phyloP scores from a whole-genome alignment of 202 grass and related monocot species.

The Schoenoplectus triqueter region DNA sequence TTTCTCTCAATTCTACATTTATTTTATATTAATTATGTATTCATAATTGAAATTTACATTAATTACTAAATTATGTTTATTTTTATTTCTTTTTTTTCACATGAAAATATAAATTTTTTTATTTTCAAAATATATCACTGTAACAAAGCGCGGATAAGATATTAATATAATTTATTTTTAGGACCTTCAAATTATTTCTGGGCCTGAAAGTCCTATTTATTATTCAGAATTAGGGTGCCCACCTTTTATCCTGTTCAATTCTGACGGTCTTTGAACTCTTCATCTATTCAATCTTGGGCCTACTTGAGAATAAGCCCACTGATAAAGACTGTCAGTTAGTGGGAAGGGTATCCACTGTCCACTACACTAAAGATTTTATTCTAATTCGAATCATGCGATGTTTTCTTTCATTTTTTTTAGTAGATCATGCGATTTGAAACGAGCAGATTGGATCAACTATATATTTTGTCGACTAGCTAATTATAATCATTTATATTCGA shows the following conservation, averaged over 20 bases:
- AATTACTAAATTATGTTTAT: no score
- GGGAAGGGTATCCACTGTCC: not conserved
- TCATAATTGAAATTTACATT: no score
- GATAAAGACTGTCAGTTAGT: not conserved
- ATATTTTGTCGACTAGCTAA: not conserved
- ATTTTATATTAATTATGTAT: no score
- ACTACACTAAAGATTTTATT: not conserved
- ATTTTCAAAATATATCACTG: no score
- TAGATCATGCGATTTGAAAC: not conserved
- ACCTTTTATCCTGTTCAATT: not conserved
- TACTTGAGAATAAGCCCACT: not conserved
- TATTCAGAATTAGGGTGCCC: not conserved
- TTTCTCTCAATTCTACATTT: no score
- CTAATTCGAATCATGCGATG: not conserved
- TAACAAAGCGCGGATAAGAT: no score
- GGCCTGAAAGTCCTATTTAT: not conserved
- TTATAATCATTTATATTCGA: not conserved
- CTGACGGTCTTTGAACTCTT: not conserved
- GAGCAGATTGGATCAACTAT: no score
- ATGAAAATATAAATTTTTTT: no score
- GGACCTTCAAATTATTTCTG: not conserved
- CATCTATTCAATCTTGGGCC: conserved; percentile 17
- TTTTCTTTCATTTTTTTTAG: not conserved
- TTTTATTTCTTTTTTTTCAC: no score
- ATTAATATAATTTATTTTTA: no score